Conservation (phyloP, 768 basidiomycete genomes). For the Lepiota subincarnata region DNA sequence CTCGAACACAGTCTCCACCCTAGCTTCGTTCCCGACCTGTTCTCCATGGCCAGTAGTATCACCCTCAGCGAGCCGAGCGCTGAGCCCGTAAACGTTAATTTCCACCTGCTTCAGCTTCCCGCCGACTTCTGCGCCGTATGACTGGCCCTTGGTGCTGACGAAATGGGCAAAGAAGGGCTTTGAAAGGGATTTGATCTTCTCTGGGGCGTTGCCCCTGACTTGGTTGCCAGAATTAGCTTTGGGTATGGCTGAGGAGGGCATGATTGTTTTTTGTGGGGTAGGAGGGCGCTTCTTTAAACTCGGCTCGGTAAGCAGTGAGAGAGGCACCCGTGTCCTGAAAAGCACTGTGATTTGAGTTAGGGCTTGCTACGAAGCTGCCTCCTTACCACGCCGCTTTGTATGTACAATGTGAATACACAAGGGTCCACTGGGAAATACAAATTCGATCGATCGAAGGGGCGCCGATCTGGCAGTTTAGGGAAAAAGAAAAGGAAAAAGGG, state of each 20-base stretch:
- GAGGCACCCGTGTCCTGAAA: no score
- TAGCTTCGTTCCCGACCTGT: constrained; percentile 7
- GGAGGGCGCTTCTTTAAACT: background rate
- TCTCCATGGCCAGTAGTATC: background rate
- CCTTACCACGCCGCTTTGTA: no score
- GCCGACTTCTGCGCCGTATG: constrained; percentile 36
- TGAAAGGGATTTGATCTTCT: constrained; percentile 32
- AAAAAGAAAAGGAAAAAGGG: no score
- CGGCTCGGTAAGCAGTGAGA: background rate
- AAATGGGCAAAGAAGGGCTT: constrained; percentile 33
- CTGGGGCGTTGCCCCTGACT: constrained; percentile 38
- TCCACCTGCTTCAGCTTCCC: constrained; percentile 32
- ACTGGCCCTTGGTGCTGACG: constrained; percentile 28
- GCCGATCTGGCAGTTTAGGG: no score
- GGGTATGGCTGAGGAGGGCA: background rate
- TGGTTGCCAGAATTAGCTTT: constrained; percentile 2
- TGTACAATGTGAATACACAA: no score
- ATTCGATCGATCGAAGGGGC: no score
- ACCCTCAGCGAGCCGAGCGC: constrained; percentile 2
- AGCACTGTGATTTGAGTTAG: no score
- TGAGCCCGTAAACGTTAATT: constrained; percentile 29
- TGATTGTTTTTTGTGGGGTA: no score
- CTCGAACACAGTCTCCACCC: constrained; percentile 35
- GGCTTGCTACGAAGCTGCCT: no score
- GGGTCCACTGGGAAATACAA: no score